Conservation (phyloP, 768 basidiomycete species). For the Chalciporus sphaerocephalus region DNA sequence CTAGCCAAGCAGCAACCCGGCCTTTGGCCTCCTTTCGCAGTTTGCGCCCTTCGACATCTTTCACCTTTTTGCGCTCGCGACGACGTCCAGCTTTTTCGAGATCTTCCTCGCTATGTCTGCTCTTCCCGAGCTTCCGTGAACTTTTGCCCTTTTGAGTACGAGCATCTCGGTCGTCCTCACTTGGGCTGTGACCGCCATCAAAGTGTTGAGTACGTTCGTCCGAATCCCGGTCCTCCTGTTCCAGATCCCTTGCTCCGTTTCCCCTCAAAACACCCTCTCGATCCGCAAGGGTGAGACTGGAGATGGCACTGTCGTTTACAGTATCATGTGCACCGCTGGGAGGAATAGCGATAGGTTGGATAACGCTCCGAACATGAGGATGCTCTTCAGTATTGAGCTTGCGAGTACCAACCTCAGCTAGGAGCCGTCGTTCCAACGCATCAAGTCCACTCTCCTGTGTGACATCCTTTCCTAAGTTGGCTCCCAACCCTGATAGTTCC, state of each 20-base stretch:
- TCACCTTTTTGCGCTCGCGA: slow-evolving; percentile 27
- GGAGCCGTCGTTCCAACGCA: slow-evolving; percentile 62
- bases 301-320: slow-evolving; percentile 45
- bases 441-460: slow-evolving; percentile 58
- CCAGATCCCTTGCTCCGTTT: slow-evolving; percentile 19
- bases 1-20: slow-evolving; percentile 75
- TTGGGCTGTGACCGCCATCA: slow-evolving; percentile 22
- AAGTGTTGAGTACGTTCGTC: slow-evolving; percentile 32
- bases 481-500: slow-evolving; percentile 23
- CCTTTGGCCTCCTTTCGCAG: slow-evolving; percentile 55
- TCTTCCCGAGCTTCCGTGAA: slow-evolving; percentile 20
- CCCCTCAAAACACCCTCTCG: slow-evolving; percentile 18
- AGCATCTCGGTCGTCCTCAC: slow-evolving; percentile 30
- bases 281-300: slow-evolving; percentile 41
- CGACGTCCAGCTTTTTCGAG: slow-evolving; percentile 21
- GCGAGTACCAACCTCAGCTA: slow-evolving; percentile 71
- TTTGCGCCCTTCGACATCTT: slow-evolving; percentile 36
- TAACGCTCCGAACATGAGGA: slow-evolving; percentile 35
- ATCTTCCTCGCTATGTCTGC: slow-evolving; percentile 26
- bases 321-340: slow-evolving; percentile 24
- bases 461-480: slow-evolving; percentile 18
- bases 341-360: slow-evolving; percentile 39
- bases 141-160: slow-evolving; percentile 29
- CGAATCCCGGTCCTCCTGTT: slow-evolving; percentile 31
- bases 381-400: slow-evolving; percentile 30